Evolutionary conservation across 2,329 filamentous ascomycete species (phyloP).

Genomic region (Corniculantispora saksenae): DNA sequence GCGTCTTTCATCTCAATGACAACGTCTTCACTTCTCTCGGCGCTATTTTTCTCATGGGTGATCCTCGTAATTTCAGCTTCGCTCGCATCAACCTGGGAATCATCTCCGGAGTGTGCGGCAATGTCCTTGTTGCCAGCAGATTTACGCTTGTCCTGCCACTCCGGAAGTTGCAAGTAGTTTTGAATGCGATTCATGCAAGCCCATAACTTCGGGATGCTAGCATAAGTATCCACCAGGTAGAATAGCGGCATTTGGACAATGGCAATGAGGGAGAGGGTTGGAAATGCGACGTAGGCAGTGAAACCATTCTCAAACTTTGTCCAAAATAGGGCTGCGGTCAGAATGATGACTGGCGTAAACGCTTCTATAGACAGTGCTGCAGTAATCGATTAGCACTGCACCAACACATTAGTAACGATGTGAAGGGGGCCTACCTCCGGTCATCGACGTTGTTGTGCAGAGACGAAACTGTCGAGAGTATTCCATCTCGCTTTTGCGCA

Average conservation of each 20-base stretch:
- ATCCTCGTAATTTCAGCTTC: not conserved
- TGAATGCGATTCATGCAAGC: not conserved
- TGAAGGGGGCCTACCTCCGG: no score
- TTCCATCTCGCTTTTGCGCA: not conserved
- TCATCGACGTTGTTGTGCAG: not conserved
- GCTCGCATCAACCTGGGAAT: not conserved
- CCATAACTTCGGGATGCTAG: not conserved
- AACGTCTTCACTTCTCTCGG: no score
- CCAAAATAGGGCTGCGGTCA: not conserved
- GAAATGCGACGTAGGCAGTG: not conserved
- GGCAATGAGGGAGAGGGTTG: not conserved
- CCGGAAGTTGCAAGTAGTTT: not conserved
- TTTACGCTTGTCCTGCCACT: not conserved
- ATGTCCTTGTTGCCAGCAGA: not conserved
- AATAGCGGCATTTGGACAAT: not conserved
- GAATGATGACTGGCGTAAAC: not conserved
- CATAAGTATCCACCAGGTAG: not conserved
- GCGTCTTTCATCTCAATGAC: no score
- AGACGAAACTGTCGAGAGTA: not conserved
- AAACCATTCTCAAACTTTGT: not conserved
- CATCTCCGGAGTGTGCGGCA: no score
- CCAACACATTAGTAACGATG: no score
- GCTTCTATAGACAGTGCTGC: not conserved
- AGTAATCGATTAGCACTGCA: not conserved
- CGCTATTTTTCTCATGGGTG: no score